These are phyloP conservation scores for Rhodotorula kratochvilovae DNA, from an alignment of 768 basidiomycete species.

Conservation along the genomic window DNA sequence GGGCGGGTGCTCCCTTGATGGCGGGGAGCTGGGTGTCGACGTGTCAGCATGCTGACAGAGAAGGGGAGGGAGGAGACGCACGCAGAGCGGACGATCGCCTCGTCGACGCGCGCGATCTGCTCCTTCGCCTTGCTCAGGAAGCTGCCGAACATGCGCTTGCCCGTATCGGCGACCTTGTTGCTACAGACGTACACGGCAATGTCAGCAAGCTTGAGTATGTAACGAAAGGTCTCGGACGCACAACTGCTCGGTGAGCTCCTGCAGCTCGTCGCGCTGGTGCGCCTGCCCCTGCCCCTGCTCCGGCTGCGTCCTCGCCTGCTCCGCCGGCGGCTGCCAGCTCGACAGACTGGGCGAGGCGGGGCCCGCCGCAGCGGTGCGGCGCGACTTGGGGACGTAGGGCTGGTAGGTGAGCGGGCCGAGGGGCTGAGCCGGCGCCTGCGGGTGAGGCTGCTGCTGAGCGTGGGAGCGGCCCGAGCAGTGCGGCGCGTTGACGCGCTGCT, in stretches of 20 bases:
- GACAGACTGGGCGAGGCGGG: background rate
- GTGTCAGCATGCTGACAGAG: fast-evolving
- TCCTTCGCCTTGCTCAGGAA: conserved; percentile 30
- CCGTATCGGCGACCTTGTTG: conserved; percentile 34
- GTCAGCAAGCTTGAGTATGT: too few relatives aligned
- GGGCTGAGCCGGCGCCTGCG: background rate
- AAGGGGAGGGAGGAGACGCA: background rate
- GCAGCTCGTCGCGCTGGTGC: conserved; percentile 29
- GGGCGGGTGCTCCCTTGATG: background rate
- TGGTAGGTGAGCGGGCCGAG: conserved; percentile 18
- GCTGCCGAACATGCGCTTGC: conserved; percentile 25
- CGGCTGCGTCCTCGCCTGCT: conserved; percentile 53
- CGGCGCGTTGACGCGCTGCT: conserved; percentile 3
- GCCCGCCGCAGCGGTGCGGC: background rate
- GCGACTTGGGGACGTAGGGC: conserved; percentile 25
- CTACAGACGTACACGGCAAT: background rate
- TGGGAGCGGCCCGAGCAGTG: background rate
- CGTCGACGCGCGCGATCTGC: conserved; percentile 27
- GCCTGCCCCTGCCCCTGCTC: background rate
- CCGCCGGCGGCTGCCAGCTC: conserved; percentile 59
- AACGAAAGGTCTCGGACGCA: too few relatives aligned
- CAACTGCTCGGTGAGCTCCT: conserved; percentile 31
- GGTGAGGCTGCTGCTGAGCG: background rate
- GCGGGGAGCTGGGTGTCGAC: background rate
- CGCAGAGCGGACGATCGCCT: conserved; percentile 17